phyloP scores from a whole-genome alignment of 2,329 filamentous ascomycete species.

The Dothiorella sarmentorum region DNA sequence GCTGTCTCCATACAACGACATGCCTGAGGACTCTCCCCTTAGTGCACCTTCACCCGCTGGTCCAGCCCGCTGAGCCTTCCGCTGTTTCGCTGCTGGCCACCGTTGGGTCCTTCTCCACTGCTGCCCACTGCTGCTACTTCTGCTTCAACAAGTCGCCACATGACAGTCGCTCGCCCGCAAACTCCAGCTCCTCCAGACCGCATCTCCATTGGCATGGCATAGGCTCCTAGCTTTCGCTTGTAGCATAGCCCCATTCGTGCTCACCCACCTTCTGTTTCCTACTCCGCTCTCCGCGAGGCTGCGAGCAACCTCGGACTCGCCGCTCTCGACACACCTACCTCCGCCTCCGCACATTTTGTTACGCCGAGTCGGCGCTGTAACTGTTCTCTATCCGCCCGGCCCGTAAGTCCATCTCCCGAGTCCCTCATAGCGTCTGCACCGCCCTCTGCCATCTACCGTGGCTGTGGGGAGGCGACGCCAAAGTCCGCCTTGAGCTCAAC shows the following conservation, averaged over 20 bases:
- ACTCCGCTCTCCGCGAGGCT: slow-evolving; percentile 1
- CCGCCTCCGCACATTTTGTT: slow-evolving; percentile 4
- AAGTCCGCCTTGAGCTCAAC: slow-evolving; percentile 11
- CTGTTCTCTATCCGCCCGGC: background rate
- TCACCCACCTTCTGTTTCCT: slow-evolving; percentile 11
- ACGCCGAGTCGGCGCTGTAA: background rate
- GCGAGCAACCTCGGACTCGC: background rate
- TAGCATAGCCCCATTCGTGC: slow-evolving; percentile 14
- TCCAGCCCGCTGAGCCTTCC: background rate
- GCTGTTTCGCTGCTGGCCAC: background rate
- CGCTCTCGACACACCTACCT: background rate
- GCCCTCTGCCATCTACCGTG: background rate
- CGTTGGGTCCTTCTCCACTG: background rate
- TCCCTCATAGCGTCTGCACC: background rate
- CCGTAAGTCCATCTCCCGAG: slow-evolving; percentile 13
- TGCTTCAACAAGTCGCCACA: slow-evolving; percentile 4
- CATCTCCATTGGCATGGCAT: slow-evolving; percentile 13
- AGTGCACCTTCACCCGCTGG: slow-evolving; percentile 3
- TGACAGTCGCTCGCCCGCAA: background rate
- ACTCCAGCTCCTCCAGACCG: background rate
- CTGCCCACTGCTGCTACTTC: background rate
- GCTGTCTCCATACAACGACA: slow-evolving; percentile 15
- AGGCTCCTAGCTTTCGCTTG: background rate
- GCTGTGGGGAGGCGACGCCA: background rate
- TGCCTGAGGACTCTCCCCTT: slow-evolving; percentile 14